phyloP scores from a whole-genome alignment of 495 filamentous ascomycete genomes.

The Penicillium verhagenii region DNA sequence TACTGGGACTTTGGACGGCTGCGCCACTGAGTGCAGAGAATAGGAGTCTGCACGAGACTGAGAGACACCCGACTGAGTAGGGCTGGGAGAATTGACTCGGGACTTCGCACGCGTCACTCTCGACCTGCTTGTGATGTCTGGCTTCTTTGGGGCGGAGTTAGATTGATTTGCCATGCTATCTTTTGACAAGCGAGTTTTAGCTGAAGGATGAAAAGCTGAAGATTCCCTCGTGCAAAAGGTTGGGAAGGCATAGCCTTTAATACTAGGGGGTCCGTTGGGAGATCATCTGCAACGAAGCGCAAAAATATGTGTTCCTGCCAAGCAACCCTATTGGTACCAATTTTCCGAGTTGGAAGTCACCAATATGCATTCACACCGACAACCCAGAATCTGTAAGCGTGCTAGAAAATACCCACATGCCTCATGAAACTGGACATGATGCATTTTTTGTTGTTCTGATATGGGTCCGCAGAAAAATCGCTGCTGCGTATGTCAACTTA shows the following conservation, averaged over 20 bases:
- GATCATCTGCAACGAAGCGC: neutral
- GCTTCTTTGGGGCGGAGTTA: neutral
- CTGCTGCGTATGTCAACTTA: neutral
- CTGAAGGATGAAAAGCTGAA: too few species aligned
- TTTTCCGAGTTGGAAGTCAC: neutral
- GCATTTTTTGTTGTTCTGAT: neutral
- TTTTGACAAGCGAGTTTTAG: neutral
- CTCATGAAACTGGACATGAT: neutral
- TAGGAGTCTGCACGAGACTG: neutral
- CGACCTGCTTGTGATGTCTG: neutral
- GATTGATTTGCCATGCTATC: neutral
- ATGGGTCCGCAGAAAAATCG: neutral
- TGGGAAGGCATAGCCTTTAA: neutral
- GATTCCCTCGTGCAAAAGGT: neutral
- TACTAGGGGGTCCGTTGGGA: neutral
- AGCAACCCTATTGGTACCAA: neutral
- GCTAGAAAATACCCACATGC: neutral
- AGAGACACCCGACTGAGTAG: neutral
- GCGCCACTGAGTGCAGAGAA: neutral
- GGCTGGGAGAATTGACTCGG: neutral
- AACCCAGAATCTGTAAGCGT: neutral
- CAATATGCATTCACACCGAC: neutral
- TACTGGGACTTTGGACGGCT: neutral
- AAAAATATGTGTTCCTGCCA: neutral
- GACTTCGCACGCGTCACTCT: neutral